These are phyloP conservation scores for Lanmaoa pseudosensibilis DNA, from an alignment of 768 basidiomycete species.

Conservation along the genomic window DNA sequence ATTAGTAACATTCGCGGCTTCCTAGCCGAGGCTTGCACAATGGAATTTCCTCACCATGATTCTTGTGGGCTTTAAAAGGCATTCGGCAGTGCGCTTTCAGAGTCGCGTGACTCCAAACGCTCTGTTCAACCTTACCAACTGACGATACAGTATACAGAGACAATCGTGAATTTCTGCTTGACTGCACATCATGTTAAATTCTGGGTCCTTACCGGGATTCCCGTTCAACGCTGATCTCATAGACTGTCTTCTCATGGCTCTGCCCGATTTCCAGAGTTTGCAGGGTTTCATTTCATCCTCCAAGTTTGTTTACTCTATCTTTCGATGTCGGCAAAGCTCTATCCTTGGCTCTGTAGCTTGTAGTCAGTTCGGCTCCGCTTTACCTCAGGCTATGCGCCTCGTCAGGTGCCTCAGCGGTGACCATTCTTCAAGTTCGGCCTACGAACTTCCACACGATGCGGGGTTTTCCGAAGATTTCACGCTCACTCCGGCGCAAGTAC, in stretches of 20 bases:
- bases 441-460: conserved; percentile 10
- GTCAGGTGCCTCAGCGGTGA: conserved; percentile 16
- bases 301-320: conserved; percentile 33
- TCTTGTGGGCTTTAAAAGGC: background rate
- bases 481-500: conserved; percentile 23
- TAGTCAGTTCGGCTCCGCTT: conserved; percentile 30
- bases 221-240: conserved; percentile 31
- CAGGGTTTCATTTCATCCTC: conserved; percentile 27
- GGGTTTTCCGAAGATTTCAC: background rate
- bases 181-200: conserved; percentile 2
- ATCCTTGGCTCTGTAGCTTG: conserved; percentile 32
- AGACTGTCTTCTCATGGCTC: conserved; percentile 28
- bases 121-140: background rate
- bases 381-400: conserved; percentile 33
- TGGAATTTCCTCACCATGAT: background rate
- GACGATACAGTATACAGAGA: background rate
- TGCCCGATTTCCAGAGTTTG: conserved; percentile 33
- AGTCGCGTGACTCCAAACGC: background rate
- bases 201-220: background rate
- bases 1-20: background rate
- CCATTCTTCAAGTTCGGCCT: background rate
- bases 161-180: background rate
- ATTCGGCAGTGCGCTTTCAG: background rate
- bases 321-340: conserved; percentile 30
- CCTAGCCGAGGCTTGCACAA: background rate